Base-by-base conservation (phyloP, 306 rosid genomes). In the Alnus glutinosa region DNA sequence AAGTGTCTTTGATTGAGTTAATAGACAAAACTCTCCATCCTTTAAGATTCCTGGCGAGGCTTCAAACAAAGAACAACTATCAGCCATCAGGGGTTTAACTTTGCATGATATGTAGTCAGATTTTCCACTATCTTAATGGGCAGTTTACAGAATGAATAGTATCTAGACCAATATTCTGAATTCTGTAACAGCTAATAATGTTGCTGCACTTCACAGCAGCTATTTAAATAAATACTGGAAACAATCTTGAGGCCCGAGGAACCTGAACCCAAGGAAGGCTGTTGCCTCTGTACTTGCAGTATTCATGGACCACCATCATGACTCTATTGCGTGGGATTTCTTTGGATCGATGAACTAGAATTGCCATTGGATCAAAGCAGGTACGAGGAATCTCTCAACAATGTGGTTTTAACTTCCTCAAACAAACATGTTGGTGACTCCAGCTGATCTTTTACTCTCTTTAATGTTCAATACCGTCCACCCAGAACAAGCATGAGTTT, bases 401-500 rank as follows among this genome's bases (percentile, higher is more conserved):
- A 34, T 34, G 19, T 34, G 9, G 15, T 63, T 36, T 63, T 36
- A 9, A 63, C 46, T 15, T 63, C 9, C 69, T 32, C 4, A 32
- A 63, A 14, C 69, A 32, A 62, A 12, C 37, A 32, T 1, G 69
- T 62, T 32, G 15, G n/a, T 32, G 44, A 63, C 46, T 34, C 19
- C 12, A 30, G 70, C 70, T 34, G 44, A 39, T 39, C 70, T 13
- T 63, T 46, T 1, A 63, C 4, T 32, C 19, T 34, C 37, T 34
- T 34, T 34, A 30, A 12, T 14, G 70, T 63, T 36, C 70, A 11
- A 13, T 12, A 51, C 14, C 39, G 51, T 77, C 48, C 77, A 47
- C 55, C 44, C 32, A 84, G 79, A 72, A 83, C 58, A 78, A 80
- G 75, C 30, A 68, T 63, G 70, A 74, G 67, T 69, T 79, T 75